Evolutionary conservation across 2,329 filamentous ascomycete species (phyloP), one percentile per base, ranked within the genome.

Genomic region (Botryotinia globosa): DNA sequence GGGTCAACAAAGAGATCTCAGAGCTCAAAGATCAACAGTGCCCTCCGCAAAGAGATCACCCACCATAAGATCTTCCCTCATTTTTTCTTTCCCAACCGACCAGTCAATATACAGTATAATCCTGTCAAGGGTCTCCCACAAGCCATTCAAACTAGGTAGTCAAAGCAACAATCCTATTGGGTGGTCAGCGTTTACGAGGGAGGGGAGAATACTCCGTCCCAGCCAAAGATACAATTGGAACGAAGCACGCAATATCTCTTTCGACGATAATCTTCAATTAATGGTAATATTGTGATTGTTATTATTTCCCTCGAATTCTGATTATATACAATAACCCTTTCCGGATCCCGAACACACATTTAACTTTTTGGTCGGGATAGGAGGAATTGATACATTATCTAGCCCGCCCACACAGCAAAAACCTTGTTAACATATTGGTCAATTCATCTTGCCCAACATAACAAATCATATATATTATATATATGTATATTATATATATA

Each of bases 81-180:
- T 12, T 14, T 51, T 51, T 63, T 29, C 7, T 34, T 34, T 6
- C 45, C 44, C 44, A 66, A 37, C 32, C n/a, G 37, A 18, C 45
- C 45, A 66, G 34, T 45, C 32, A 66, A 29, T 56, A 39, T 29
- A 48, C 32, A 66, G 18, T 56, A 39, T 29, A 48, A 54, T 71
- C 44, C 42, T 39, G 61, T 39, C 56, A 45, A 71, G 32, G 68
- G 58, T 63, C 42, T 29, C 44, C 12, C 2, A 18, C 16, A 34
- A n/a, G 29, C 2, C 12, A n/a, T 45, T 51, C 68, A 20, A 9
- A 61, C 54, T 61, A 62, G n/a, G n/a, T n/a, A n/a, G 29, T 39
- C 56, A 62, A 37, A 39, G 39, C 66, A 69, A 62, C 39, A 37
- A n/a, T 62, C 25, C 39, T 22, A 69, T 69, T 69, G 67, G 67